Evolutionary conservation across 331 rosid species (phyloP).

Genomic region (Pyrus hybrid): DNA sequence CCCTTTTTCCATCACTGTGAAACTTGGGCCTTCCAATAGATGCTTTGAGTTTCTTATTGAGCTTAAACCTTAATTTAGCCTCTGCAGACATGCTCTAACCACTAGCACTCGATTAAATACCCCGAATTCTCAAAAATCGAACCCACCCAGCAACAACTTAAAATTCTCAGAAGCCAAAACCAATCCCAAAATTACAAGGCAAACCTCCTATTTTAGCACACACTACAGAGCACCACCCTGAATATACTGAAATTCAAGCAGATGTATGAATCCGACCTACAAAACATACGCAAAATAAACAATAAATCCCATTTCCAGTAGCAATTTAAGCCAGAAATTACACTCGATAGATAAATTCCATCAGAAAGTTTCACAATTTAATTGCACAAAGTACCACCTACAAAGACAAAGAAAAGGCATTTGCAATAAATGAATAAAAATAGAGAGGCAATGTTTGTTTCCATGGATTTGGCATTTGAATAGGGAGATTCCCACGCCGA

Average conservation of each 20-base stretch:
- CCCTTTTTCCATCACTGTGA: slow-evolving; percentile 3
- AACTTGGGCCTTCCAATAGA: slow-evolving; percentile 8
- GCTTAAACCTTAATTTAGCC: slow-evolving; percentile 20
- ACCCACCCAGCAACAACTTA: not conserved
- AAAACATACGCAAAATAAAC: not conserved
- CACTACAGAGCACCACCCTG: not conserved
- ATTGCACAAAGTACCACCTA: not conserved
- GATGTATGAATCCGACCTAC: not conserved
- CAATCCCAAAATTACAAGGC: not conserved
- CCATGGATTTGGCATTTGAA: not conserved
- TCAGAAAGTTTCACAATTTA: not conserved
- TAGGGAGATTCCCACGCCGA: not conserved
- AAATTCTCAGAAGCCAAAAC: not conserved
- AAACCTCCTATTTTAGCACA: not conserved
- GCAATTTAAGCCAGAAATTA: not conserved
- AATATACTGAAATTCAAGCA: not conserved
- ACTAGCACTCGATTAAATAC: not conserved
- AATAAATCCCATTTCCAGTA: not conserved
- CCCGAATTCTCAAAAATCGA: not conserved
- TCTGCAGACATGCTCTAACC: slow-evolving; percentile 25
- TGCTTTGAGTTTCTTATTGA: slow-evolving; percentile 24
- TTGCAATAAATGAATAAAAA: not conserved
- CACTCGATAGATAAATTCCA: not conserved
- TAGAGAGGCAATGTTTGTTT: not conserved
- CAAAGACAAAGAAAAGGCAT: not conserved